Percentiles rank a stretch among this genome's conserved stretches.
Evolutionary conservation across 2,329 filamentous ascomycete species (phyloP).

Genomic region (Cladosporium austrohemisphaericum): DNA sequence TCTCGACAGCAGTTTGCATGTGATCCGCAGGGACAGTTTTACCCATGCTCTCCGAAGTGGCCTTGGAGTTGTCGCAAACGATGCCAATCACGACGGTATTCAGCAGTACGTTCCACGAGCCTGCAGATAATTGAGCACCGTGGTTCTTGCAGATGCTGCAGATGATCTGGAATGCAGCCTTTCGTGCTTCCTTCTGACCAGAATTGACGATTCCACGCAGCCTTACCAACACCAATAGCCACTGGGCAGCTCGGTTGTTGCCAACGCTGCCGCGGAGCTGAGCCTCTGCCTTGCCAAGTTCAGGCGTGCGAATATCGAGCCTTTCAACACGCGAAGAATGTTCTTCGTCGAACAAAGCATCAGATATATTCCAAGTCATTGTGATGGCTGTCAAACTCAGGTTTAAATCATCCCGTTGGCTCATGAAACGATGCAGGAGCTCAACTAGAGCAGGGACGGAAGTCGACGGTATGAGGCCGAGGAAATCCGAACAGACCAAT

Average conservation of each 20-base stretch:
- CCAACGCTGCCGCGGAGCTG: not conserved
- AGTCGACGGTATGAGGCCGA: constrained; percentile 66
- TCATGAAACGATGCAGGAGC: constrained; percentile 83
- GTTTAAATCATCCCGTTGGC: constrained; percentile 87
- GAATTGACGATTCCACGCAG: constrained; percentile 70
- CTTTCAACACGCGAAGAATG: constrained; percentile 5
- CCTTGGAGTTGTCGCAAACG: constrained; percentile 38
- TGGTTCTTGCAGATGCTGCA: constrained; percentile 90
- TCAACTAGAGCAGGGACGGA: constrained; percentile 77
- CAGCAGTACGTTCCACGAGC: constrained; percentile 80
- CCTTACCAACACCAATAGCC: constrained; percentile 71
- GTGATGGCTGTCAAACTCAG: constrained; percentile 94
- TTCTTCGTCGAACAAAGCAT: constrained; percentile 51
- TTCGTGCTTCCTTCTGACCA: constrained; percentile 69
- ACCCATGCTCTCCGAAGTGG: not conserved
- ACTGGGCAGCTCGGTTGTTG: constrained; percentile 55
- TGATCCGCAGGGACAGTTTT: constrained; percentile 11
- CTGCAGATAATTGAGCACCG: constrained; percentile 70
- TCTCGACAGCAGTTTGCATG: constrained; percentile 45
- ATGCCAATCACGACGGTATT: constrained; percentile 77
- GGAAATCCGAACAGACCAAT: constrained; percentile 90
- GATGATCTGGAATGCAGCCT: constrained; percentile 86
- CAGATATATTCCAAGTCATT: constrained; percentile 92
- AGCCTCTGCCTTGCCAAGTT: not conserved
- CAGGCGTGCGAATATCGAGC: not conserved